These are phyloP conservation scores for Cryphonectria nitschkei DNA, from an alignment of 2,329 filamentous ascomycete species.

Conservation along the genomic window DNA sequence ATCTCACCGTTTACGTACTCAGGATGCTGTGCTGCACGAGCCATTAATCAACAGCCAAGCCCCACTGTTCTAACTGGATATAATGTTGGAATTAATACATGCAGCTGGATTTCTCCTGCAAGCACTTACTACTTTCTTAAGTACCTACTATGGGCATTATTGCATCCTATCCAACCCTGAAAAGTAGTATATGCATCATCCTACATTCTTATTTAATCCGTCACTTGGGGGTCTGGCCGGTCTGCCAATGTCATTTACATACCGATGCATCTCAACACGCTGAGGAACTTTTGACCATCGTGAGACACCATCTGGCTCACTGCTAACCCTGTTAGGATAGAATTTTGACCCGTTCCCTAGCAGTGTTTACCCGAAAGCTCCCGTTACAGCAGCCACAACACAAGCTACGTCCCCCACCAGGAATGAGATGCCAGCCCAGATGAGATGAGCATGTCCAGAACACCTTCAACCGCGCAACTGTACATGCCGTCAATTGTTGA, in stretches of 20 bases:
- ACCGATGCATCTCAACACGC: slow-evolving; percentile 2
- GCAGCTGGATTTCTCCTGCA: not conserved
- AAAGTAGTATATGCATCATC: not conserved
- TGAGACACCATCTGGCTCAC: slow-evolving; percentile 11
- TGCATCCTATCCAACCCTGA: not conserved
- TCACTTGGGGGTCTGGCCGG: not conserved
- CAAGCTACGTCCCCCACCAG: not conserved
- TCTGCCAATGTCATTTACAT: slow-evolving; percentile 6
- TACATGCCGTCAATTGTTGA: not conserved
- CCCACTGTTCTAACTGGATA: too few relatives aligned
- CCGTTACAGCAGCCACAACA: not conserved
- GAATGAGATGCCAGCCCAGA: not conserved
- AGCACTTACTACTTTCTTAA: not conserved
- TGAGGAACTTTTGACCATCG: not conserved
- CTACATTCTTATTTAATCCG: not conserved
- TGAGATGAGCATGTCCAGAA: not conserved
- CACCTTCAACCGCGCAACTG: slow-evolving; percentile 8
- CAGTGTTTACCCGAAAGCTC: slow-evolving; percentile 14
- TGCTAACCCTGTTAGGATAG: not conserved
- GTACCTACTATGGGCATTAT: not conserved
- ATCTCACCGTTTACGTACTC: not conserved
- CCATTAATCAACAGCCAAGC: not conserved
- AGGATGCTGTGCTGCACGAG: not conserved
- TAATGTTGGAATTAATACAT: too few relatives aligned
- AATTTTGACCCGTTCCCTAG: slow-evolving; percentile 11